phyloP scores from a whole-genome alignment of 257 asterid genomes.

The Solanum etuberosum region DNA sequence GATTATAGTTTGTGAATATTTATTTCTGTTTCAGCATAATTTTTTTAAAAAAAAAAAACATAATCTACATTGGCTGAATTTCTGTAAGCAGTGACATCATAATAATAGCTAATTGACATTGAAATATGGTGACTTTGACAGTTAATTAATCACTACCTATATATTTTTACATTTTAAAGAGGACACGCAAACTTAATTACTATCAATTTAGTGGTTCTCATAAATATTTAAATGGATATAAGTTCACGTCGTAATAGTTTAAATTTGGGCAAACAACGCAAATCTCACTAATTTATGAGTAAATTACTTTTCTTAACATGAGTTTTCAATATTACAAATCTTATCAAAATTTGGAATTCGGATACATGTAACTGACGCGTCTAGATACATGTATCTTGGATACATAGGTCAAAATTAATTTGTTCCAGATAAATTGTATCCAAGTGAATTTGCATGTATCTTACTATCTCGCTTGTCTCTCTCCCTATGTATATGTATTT shows the following conservation, averaged over 20 bases:
- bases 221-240: not conserved
- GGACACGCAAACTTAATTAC: not conserved
- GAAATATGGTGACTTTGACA: conserved; percentile 23
- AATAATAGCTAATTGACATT: conserved; percentile 8
- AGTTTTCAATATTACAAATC: too few relatives aligned
- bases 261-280: too few relatives aligned
- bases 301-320: too few relatives aligned
- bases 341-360: too few relatives aligned
- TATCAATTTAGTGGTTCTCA: not conserved
- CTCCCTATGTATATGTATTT: too few relatives aligned
- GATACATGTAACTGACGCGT: too few relatives aligned
- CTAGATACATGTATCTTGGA: too few relatives aligned
- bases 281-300: too few relatives aligned
- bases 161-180: not conserved
- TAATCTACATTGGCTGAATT: conserved; percentile 7
- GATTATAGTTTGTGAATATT: not conserved
- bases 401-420: too few relatives aligned
- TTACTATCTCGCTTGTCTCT: too few relatives aligned
- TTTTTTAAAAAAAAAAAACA: not conserved
- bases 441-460: too few relatives aligned
- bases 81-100: conserved; percentile 23
- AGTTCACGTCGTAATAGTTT: not conserved
- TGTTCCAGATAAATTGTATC: too few relatives aligned
- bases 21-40: conserved; percentile 3
- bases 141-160: conserved; percentile 12